A percentile compares a stretch with the other conserved stretches of the same genome.
These are phyloP conservation scores for Nepenthes alata DNA, from an alignment of 179 eudicot genomes.

Conservation along the genomic window DNA sequence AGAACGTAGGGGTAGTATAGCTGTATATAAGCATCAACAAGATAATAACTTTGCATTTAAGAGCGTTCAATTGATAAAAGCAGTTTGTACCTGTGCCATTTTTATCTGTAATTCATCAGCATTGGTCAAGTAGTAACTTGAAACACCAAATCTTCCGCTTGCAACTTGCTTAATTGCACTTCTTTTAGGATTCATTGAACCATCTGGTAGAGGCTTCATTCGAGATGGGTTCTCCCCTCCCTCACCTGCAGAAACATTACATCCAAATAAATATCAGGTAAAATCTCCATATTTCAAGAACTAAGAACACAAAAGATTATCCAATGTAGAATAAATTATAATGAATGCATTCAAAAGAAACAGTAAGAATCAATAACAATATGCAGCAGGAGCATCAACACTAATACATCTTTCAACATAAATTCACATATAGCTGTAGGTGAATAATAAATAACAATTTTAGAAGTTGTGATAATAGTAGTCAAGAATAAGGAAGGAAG, in stretches of 20 bases:
- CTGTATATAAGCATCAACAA: slow-evolving; percentile 11
- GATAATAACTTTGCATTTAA: neutral
- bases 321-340: neutral
- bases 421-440: too few species aligned
- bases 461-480: too few species aligned
- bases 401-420: too few species aligned
- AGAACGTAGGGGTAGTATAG: slow-evolving; percentile 28
- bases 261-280: neutral
- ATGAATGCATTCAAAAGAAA: too few species aligned
- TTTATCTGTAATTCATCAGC: slow-evolving; percentile 98
- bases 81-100: slow-evolving; percentile 86
- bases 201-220: slow-evolving; percentile 78
- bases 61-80: slow-evolving; percentile 3
- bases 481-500: too few species aligned
- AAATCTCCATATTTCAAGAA: too few species aligned
- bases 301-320: too few species aligned
- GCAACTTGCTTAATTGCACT: slow-evolving; percentile 99
- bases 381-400: too few species aligned
- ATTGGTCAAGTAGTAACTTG: slow-evolving; percentile 92
- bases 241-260: slow-evolving; percentile 48
- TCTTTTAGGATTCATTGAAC: slow-evolving; percentile 79
- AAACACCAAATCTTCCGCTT: slow-evolving; percentile 98
- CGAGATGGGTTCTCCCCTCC: slow-evolving; percentile 99
- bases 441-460: too few species aligned
- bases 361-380: neutral